Evolutionary conservation across 257 asterid genomes (phyloP).

Genomic region (Fraxinus quadrangulata): DNA sequence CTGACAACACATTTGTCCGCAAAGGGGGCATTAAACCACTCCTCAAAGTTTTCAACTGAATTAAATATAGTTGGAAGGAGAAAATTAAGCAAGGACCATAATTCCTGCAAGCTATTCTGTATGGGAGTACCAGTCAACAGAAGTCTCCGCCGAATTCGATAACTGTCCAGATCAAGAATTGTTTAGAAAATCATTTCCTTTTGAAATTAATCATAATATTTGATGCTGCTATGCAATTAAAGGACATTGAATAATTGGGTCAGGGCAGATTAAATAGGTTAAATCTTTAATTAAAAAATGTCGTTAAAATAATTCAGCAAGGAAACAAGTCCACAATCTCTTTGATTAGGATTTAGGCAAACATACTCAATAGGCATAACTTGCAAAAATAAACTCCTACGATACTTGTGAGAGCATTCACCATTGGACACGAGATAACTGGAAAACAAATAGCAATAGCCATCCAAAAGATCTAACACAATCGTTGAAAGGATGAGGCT

Average conservation of each 20-base stretch:
- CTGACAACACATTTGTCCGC: constrained; percentile 82
- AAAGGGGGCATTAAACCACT: constrained; percentile 98
- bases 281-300: background rate
- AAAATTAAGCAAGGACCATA: constrained; percentile 97
- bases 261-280: background rate
- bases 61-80: constrained; percentile 93
- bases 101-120: constrained; percentile 95
- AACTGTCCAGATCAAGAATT: constrained; percentile 56
- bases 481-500: background rate
- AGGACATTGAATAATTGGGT: constrained; percentile 10
- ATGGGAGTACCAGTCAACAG: constrained; percentile 97
- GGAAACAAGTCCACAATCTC: constrained; percentile 1
- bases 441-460: background rate
- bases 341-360: background rate
- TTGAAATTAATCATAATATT: background rate
- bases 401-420: background rate
- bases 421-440: background rate
- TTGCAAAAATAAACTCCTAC: background rate
- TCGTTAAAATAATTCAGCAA: constrained; percentile 11
- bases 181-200: constrained; percentile 29
- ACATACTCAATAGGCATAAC: background rate
- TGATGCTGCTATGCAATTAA: constrained; percentile 14
- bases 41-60: constrained; percentile 89
- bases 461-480: background rate
- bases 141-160: constrained; percentile 86